Conservation (phyloP, 225 moss, liverwort and hornwort genomes). For the Ulota crispa region DNA sequence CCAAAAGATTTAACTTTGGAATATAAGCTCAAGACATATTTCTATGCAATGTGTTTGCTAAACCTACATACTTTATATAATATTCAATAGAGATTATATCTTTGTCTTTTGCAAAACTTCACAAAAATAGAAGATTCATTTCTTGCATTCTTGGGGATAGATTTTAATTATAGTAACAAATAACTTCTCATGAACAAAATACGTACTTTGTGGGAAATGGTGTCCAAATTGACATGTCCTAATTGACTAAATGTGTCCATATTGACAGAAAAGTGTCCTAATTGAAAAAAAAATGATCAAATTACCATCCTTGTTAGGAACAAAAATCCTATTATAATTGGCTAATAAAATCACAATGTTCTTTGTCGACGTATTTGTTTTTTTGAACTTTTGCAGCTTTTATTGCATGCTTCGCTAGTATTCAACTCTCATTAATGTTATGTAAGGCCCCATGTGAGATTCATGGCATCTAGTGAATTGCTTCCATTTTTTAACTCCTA, state of each 20-base stretch:
- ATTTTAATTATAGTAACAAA: neutral
- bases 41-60: neutral
- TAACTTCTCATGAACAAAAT: neutral
- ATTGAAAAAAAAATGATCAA: too few species aligned
- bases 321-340: neutral
- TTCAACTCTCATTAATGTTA: conserved; percentile 65
- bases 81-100: neutral
- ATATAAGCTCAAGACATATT: neutral
- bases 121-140: neutral
- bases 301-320: neutral
- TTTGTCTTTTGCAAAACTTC: neutral
- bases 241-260: too few species aligned
- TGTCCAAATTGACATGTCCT: too few species aligned
- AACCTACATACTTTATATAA: neutral
- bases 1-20: neutral
- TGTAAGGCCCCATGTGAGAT: conserved; percentile 41
- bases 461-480: conserved; percentile 36
- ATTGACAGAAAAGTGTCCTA: too few species aligned
- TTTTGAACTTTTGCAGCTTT: conserved; percentile 76
- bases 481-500: too few species aligned
- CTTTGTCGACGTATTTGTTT: conserved; percentile 8
- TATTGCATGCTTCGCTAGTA: conserved; percentile 80
- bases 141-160: neutral
- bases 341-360: neutral
- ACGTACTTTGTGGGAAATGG: too few species aligned